These are phyloP conservation scores for Camptophora hylomeconis DNA, from an alignment of 2,329 filamentous ascomycete genomes.

Conservation along the genomic window DNA sequence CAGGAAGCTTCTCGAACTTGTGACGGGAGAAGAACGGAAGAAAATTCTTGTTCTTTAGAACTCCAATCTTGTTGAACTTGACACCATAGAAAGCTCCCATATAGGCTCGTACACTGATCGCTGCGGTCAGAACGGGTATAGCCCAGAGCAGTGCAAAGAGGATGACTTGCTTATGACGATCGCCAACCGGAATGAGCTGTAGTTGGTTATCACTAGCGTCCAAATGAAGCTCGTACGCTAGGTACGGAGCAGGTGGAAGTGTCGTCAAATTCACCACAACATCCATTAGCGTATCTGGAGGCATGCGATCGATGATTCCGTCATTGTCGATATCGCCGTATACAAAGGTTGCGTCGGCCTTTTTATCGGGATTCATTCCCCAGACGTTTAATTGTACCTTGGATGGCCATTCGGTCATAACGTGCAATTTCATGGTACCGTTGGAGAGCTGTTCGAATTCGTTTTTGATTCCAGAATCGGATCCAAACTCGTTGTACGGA, in stretches of 20 bases:
- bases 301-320: slow-evolving; percentile 6
- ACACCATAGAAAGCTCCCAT: slow-evolving; percentile 6
- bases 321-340: slow-evolving; percentile 8
- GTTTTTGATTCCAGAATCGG: slow-evolving; percentile 38
- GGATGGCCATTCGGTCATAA: slow-evolving; percentile 7
- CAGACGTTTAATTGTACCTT: slow-evolving; percentile 8
- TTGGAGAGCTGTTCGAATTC: slow-evolving; percentile 25
- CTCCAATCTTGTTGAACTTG: slow-evolving; percentile 7
- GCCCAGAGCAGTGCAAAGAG: slow-evolving; percentile 5
- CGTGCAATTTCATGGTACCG: slow-evolving; percentile 5
- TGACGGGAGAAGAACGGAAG: slow-evolving; percentile 14
- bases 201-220: slow-evolving; percentile 7
- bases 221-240: slow-evolving; percentile 5
- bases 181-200: slow-evolving; percentile 5
- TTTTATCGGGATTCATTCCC: slow-evolving; percentile 10
- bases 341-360: slow-evolving; percentile 5
- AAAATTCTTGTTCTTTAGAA: slow-evolving; percentile 9
- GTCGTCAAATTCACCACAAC: slow-evolving; percentile 48
- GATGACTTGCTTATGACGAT: slow-evolving; percentile 2
- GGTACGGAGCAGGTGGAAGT: slow-evolving; percentile 3
- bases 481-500: slow-evolving; percentile 42
- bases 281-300: slow-evolving; percentile 29
- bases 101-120: slow-evolving; percentile 1
- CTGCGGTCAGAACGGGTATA: slow-evolving; percentile 5
- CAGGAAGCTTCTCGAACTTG: slow-evolving; percentile 17